Evolutionary conservation across 176 grass and related monocot genomes (phyloP).

Genomic region (Zea luxurians): DNA sequence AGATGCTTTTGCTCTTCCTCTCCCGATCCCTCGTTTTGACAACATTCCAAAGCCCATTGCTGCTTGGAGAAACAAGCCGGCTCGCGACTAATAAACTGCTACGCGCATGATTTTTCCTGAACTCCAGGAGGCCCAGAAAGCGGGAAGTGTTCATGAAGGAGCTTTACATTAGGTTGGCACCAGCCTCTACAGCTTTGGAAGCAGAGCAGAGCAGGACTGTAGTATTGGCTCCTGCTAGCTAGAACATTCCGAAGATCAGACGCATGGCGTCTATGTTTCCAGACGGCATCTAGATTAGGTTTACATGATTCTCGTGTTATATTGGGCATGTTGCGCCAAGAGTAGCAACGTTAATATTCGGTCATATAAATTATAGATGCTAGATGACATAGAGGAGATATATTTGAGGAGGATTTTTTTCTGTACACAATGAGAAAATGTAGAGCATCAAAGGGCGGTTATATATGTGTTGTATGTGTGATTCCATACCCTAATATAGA

Average conservation of each 20-base stretch:
- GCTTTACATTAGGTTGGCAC: background rate
- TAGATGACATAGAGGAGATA: conserved; percentile 43
- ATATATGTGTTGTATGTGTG: conserved; percentile 54
- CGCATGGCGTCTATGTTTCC: background rate
- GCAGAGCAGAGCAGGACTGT: background rate
- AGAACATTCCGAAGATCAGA: conserved; percentile 5
- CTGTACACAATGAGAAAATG: conserved; percentile 61
- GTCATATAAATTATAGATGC: conserved; percentile 49
- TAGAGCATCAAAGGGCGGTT: conserved; percentile 47
- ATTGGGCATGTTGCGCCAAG: conserved; percentile 38
- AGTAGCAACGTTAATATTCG: conserved; percentile 33
- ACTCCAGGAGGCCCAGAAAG: conserved; percentile 2
- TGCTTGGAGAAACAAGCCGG: conserved; percentile 85
- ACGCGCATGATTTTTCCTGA: conserved; percentile 23
- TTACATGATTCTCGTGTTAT: conserved; percentile 45
- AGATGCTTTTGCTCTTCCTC: conserved; percentile 57
- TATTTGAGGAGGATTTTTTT: conserved; percentile 49
- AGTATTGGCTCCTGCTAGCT: conserved; percentile 13
- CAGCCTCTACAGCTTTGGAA: conserved; percentile 7
- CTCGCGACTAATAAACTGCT: conserved; percentile 62
- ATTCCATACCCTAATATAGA: conserved; percentile 48
- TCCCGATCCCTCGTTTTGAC: conserved; percentile 68
- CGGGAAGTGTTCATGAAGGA: background rate
- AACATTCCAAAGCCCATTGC: conserved; percentile 73
- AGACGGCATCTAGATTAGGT: conserved; percentile 28